Evolutionary conservation across 768 basidiomycete species (phyloP).

Genomic region (Russula emetica): DNA sequence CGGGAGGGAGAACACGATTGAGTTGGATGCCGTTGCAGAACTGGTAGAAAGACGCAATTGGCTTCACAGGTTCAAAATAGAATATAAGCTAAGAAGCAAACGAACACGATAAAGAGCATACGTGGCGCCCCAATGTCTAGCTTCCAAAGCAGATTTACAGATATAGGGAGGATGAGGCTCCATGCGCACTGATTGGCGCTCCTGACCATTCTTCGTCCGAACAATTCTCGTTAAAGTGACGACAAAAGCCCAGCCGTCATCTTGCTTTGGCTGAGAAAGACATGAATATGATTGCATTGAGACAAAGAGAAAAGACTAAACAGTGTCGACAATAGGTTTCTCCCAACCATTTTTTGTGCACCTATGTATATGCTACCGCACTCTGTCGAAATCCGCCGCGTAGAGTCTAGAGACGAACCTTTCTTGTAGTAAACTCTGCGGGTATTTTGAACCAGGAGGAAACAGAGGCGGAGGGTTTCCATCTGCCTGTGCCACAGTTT

Average conservation of each 20-base stretch:
- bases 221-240: slow-evolving; percentile 64
- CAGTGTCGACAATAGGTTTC: slow-evolving; percentile 73
- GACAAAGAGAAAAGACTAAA: slow-evolving; percentile 34
- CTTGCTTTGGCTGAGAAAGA: slow-evolving; percentile 42
- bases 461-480: slow-evolving; percentile 54
- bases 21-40: slow-evolving; percentile 73
- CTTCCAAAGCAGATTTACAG: slow-evolving; percentile 67
- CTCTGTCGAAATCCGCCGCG: not conserved
- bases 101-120: slow-evolving; percentile 84
- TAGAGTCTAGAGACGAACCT: slow-evolving; percentile 40
- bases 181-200: slow-evolving; percentile 64
- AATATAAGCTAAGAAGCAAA: slow-evolving; percentile 28
- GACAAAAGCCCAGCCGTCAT: slow-evolving; percentile 56
- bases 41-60: slow-evolving; percentile 39
- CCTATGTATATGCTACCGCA: slow-evolving; percentile 37
- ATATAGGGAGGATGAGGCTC: slow-evolving; percentile 69
- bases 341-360: slow-evolving; percentile 92
- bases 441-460: slow-evolving; percentile 81
- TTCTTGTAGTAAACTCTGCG: slow-evolving; percentile 74
- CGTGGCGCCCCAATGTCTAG: slow-evolving; percentile 87
- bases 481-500: slow-evolving; percentile 24
- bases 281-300: slow-evolving; percentile 14
- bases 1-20: slow-evolving; percentile 72
- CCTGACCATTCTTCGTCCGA: slow-evolving; percentile 55
- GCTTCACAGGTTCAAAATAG: slow-evolving; percentile 27